Evolutionary conservation across 2,329 filamentous ascomycete species (phyloP), one percentile per base, ranked within the genome.

Genomic region (Cryphonectria naterciae): DNA sequence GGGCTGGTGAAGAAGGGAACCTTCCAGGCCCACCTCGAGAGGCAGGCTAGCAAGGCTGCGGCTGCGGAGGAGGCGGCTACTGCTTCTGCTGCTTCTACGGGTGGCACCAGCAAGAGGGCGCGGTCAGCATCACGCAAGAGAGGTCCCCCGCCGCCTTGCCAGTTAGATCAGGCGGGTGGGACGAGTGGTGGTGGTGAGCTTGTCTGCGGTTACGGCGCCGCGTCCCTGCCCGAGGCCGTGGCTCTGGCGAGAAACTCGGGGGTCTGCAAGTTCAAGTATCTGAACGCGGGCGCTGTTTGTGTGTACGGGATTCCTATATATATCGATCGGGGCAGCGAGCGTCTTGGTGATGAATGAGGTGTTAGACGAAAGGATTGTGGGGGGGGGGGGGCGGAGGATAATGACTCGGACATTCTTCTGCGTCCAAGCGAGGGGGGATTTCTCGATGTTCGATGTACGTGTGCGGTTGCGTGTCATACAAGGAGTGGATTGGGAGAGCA

Each of bases 261-360:
- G 25, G 91, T 90, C n/a, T 98, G 96, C 82, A 90, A 93, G 75
- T 88, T 99, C 82, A 89, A 89, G 79, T 98, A 97, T 83, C 83
- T 99, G 75, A 99, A 97, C 77, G 96, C 94, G 0, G 96, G 95
- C 15, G 94, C 95, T 52, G 93, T 96, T 35, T 95, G 96, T 74
- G 91, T 98, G 68, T 99, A 98, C 83, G 96, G 96, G 22, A 92
- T 99, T 78, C 96, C 96, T 41, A 93, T 97, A 73, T 98, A 94
- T 81, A 85, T 97, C 74, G 82, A 80, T 64, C 69, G 71, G 28
- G 41, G 61, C 19, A 61, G 52, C 28, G 58, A 61, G 28, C 5
- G 39, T 22, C 32, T 32, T 32, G 22, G 61, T 32, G 22, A 32
- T 39, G 39, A 67, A 39, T 62, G 32, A 49, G 61, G 35, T 56